phyloP scores from a whole-genome alignment of 2,329 filamentous ascomycete species.

The Aspergillus tamarii region DNA sequence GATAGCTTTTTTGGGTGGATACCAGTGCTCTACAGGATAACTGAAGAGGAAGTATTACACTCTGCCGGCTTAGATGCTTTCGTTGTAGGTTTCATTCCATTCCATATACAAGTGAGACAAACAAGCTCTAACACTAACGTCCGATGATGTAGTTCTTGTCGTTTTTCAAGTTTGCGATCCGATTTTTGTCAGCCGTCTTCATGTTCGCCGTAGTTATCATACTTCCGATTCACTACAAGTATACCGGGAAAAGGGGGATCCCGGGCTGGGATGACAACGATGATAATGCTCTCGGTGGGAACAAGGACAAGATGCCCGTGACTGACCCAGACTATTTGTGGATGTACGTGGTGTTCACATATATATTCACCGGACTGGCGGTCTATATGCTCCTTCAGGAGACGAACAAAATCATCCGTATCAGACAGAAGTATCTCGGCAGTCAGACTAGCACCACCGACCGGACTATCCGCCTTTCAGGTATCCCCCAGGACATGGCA shows the following conservation, averaged over 20 bases:
- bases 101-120: background rate
- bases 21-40: conserved; percentile 78
- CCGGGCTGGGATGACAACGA: conserved; percentile 42
- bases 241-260: conserved; percentile 48
- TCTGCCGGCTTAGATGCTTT: conserved; percentile 94
- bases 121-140: background rate
- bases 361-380: conserved; percentile 82
- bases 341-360: conserved; percentile 94
- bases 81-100: conserved; percentile 62
- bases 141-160: conserved; percentile 67
- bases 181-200: conserved; percentile 76
- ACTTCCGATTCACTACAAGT: conserved; percentile 80
- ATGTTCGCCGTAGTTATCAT: conserved; percentile 82
- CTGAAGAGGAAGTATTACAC: conserved; percentile 84
- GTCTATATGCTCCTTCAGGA: conserved; percentile 82
- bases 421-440: conserved; percentile 88
- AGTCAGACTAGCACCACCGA: conserved; percentile 95
- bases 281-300: conserved; percentile 31
- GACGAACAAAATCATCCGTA: conserved; percentile 81
- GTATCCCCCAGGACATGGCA: conserved; percentile 77
- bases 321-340: conserved; percentile 68
- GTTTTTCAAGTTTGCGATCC: conserved; percentile 95
- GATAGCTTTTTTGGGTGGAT: conserved; percentile 94
- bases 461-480: conserved; percentile 86
- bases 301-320: conserved; percentile 35